Conservation (phyloP, 2,329 filamentous ascomycete species). For the Neoascochyta sp. region DNA sequence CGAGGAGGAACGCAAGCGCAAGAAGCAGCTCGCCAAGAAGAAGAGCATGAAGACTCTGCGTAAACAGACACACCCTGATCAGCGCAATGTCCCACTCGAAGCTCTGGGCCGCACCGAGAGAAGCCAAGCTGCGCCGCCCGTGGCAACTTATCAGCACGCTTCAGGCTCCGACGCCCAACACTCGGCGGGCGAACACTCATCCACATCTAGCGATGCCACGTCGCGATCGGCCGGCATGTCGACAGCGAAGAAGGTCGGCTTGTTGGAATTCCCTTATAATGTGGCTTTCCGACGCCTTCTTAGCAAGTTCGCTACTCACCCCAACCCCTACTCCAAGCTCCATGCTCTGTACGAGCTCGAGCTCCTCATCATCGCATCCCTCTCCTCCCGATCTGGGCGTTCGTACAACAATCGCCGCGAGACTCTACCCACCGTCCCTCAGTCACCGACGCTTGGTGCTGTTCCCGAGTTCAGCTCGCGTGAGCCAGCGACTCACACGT, state of each 20-base stretch:
- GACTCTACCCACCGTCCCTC: conserved; percentile 42
- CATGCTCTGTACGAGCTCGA: conserved; percentile 79
- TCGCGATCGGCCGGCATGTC: conserved; percentile 41
- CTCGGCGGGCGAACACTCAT: conserved; percentile 46
- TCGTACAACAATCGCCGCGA: conserved; percentile 41
- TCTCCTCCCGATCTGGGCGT: conserved; percentile 55
- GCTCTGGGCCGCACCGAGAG: conserved; percentile 42
- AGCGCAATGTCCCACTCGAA: conserved; percentile 42
- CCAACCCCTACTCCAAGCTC: conserved; percentile 83
- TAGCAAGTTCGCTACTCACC: conserved; percentile 81
- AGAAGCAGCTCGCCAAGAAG: conserved; percentile 36
- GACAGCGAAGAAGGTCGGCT: conserved; percentile 42
- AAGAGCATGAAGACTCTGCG: conserved; percentile 62
- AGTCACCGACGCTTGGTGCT: conserved; percentile 45
- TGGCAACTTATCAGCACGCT: conserved; percentile 43
- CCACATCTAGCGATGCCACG: conserved; percentile 45
- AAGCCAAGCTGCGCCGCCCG: conserved; percentile 41
- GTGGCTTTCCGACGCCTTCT: conserved; percentile 76
- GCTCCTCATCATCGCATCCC: conserved; percentile 72
- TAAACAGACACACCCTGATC: conserved; percentile 29
- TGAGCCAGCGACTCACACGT: conserved; percentile 41
- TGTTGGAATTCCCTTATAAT: conserved; percentile 70
- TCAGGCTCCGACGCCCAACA: conserved; percentile 38
- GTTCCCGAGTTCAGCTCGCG: conserved; percentile 45
- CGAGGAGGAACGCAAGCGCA: conserved; percentile 40